Evolutionary conservation across 1,284 basidiomycete genomes (phyloP), one percentile per base, ranked within the genome.

Genomic region (Ceratobasidium sp.): DNA sequence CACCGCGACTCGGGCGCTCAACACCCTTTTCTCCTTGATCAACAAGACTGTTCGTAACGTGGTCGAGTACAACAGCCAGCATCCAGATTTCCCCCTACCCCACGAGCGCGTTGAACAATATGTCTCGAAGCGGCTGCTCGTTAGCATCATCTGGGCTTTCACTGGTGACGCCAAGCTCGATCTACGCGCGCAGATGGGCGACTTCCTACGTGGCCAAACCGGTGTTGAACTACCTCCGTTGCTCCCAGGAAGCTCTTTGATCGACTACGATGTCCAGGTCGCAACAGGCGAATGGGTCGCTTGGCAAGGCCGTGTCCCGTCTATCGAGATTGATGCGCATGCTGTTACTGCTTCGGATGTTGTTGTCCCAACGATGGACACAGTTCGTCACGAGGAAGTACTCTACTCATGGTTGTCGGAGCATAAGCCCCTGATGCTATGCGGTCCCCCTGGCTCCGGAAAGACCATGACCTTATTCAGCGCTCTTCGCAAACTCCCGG

Each of bases 381-480:
- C 98, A 2, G 94, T 99, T 50, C 95, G 98, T 48, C 98, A 99
- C 84, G 98, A 99, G 84, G 97, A 99, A 83, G 96, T 99, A 38
- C 87, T 99, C 0, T 99, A 99, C 85, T 98, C 96, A 0, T 99
- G 97, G 97, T 88, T 99, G 1, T 97, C 96, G 0, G 98, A 99
- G 84, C 97, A 99, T 87, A 99, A 99, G 84, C 98, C 98, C 5
- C 89, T 99, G 77, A 95, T 99, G 91, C 90, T 99, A 30, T 99
- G 98, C 84, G 98, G 98, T 65, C 98, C 98, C 82, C 98, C 98
- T 7, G 98, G 98, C 83, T 99, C 97, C 33, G 98, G 98, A 54
- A 99, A 99, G 88, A 99, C 98, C 4, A 99, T 99, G 98, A 99
- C 98, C 0, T 88, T 99, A n/a, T 99, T 99, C 87, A 98, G 96